A percentile compares a stretch with the other conserved stretches of the same genome.
Evolutionary conservation across 2,329 filamentous ascomycete species (phyloP).

Genomic region (Alternaria rosae): DNA sequence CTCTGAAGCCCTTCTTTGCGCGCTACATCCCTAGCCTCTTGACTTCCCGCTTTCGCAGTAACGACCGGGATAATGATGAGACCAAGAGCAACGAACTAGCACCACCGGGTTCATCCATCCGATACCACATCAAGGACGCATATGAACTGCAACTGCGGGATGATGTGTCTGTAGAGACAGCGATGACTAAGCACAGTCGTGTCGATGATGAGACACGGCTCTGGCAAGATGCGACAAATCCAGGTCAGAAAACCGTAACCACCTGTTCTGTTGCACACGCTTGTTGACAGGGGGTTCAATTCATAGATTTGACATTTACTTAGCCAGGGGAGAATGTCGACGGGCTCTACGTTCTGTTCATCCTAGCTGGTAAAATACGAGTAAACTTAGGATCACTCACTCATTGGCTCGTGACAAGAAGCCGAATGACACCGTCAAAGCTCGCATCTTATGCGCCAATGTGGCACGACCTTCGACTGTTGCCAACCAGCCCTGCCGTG

Average conservation of each 20-base stretch:
- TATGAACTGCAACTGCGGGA: not conserved
- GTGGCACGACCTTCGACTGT: not conserved
- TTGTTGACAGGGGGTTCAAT: not conserved
- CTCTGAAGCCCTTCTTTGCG: not conserved
- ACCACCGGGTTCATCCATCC: not conserved
- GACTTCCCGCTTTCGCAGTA: not conserved
- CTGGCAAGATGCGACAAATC: not conserved
- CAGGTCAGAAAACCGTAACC: not conserved
- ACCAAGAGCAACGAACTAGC: not conserved
- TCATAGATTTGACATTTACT: not conserved
- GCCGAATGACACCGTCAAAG: not conserved
- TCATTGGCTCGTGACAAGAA: not conserved
- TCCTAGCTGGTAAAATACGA: not conserved
- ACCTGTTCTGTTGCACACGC: not conserved
- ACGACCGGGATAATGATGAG: not conserved
- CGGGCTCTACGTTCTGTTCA: not conserved
- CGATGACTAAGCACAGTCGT: not conserved
- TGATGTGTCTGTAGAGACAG: not conserved
- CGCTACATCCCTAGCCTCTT: not conserved
- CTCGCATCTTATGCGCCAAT: not conserved
- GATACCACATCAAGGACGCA: not conserved
- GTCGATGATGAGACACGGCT: not conserved
- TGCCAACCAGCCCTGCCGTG: not conserved
- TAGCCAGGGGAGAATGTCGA: not conserved
- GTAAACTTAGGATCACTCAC: not conserved